phyloP scores from a whole-genome alignment of 371 early-diverging fungal species.

The Umbelopsis sp. region DNA sequence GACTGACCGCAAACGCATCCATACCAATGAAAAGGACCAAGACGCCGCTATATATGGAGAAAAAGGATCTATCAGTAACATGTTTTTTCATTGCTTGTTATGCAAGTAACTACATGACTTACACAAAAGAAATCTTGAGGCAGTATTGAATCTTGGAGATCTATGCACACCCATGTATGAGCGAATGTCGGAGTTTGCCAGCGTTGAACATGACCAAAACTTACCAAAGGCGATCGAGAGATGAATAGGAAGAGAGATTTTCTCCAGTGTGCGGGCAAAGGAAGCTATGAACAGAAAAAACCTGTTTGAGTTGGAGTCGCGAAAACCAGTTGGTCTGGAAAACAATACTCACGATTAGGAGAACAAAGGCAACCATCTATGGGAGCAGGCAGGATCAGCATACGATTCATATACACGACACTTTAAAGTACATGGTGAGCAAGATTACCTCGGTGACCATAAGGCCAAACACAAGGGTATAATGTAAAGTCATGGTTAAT shows the following conservation, averaged over 20 bases:
- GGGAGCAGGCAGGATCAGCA: background rate
- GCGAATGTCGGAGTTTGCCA: background rate
- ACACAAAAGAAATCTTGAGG: constrained; percentile 10
- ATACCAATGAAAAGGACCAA: constrained; percentile 12
- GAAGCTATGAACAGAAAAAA: background rate
- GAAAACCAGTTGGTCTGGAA: background rate
- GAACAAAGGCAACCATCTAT: constrained; percentile 4
- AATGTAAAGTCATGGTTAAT: constrained; percentile 6
- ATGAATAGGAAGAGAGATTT: constrained; percentile 13
- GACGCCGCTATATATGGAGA: background rate
- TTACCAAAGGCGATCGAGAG: constrained; percentile 16
- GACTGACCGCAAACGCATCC: background rate
- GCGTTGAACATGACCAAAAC: background rate
- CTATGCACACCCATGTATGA: background rate
- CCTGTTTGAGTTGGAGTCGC: background rate
- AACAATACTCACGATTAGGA: background rate
- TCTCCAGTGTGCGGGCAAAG: constrained; percentile 5
- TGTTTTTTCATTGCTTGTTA: background rate
- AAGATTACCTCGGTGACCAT: constrained; percentile 5
- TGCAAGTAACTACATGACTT: background rate
- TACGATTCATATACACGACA: background rate
- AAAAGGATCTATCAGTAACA: background rate
- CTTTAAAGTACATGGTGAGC: background rate
- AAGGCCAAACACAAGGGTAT: constrained; percentile 18
- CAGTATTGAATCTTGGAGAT: constrained; percentile 8